Evolutionary conservation across 1,139 yeast genomes (phyloP).

Genomic region (Sugiyamaella pinicola): DNA sequence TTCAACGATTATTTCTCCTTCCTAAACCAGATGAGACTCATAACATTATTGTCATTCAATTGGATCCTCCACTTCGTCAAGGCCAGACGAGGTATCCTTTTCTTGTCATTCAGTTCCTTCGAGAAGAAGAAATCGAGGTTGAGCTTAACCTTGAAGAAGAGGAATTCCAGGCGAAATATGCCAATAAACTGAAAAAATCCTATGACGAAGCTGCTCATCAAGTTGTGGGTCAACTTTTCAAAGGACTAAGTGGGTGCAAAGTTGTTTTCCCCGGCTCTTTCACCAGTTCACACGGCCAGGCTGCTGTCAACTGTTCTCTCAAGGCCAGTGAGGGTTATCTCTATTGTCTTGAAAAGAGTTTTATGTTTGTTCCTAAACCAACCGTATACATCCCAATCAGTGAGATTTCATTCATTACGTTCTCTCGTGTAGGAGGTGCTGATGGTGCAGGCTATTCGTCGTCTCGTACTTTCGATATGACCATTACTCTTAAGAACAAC

Average conservation of each 20-base stretch:
- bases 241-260: slow-evolving; percentile 86
- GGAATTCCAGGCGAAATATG: slow-evolving; percentile 75
- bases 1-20: slow-evolving; percentile 85
- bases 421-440: slow-evolving; percentile 87
- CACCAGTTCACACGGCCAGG: slow-evolving; percentile 63
- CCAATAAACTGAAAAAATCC: slow-evolving; percentile 69
- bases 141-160: slow-evolving; percentile 84
- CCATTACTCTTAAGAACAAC: slow-evolving; percentile 67
- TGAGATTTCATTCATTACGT: slow-evolving; percentile 73
- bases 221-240: slow-evolving; percentile 85
- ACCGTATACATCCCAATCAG: slow-evolving; percentile 87
- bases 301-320: slow-evolving; percentile 87
- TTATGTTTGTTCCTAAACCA: slow-evolving; percentile 91
- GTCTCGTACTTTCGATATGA: slow-evolving; percentile 90
- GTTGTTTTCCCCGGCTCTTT: slow-evolving; percentile 86
- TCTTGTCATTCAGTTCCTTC: slow-evolving; percentile 81
- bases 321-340: slow-evolving; percentile 95
- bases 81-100: slow-evolving; percentile 98
- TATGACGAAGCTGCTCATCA: slow-evolving; percentile 84
- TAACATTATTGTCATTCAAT: slow-evolving; percentile 81
- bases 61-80: slow-evolving; percentile 91
- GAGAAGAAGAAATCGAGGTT: slow-evolving; percentile 89
- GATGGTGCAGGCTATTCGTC: slow-evolving; percentile 74
- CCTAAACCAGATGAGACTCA: slow-evolving; percentile 95
- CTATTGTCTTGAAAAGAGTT: slow-evolving; percentile 87